Evolutionary conservation across 177 flowering plant species (phyloP).

Genomic region (Vitis hybrid): DNA sequence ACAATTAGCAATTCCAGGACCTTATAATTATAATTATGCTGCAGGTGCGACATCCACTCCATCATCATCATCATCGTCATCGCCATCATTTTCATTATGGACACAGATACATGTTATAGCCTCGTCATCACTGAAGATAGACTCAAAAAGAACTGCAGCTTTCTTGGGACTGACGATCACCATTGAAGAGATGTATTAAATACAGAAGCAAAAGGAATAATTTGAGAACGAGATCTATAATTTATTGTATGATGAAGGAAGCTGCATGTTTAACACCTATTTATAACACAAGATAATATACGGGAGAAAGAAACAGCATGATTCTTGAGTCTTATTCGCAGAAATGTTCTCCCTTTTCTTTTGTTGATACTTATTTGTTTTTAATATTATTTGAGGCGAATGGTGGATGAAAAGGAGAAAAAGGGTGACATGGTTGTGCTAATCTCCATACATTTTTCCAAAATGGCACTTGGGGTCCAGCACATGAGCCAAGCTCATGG

Average conservation of each 20-base stretch:
- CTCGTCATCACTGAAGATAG: not conserved
- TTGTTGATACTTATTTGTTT: not conserved
- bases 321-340: not conserved
- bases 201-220: not conserved
- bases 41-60: not conserved
- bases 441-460: slow-evolving; percentile 18
- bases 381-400: not conserved
- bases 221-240: not conserved
- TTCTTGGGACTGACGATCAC: not conserved
- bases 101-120: not conserved
- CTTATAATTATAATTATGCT: not conserved
- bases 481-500: slow-evolving; percentile 29
- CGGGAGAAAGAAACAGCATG: not conserved
- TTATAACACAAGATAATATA: not conserved
- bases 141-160: not conserved
- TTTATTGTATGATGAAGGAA: not conserved
- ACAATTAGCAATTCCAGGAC: not conserved
- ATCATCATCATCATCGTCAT: not conserved
- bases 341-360: not conserved
- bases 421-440: slow-evolving; percentile 6
- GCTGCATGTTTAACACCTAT: not conserved
- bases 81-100: not conserved
- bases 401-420: not conserved
- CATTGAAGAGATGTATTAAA: not conserved
- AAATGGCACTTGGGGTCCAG: slow-evolving; percentile 11